These are phyloP conservation scores for Trichoderma reesei DNA, from an alignment of 495 filamentous ascomycete genomes.

Conservation along the genomic window DNA sequence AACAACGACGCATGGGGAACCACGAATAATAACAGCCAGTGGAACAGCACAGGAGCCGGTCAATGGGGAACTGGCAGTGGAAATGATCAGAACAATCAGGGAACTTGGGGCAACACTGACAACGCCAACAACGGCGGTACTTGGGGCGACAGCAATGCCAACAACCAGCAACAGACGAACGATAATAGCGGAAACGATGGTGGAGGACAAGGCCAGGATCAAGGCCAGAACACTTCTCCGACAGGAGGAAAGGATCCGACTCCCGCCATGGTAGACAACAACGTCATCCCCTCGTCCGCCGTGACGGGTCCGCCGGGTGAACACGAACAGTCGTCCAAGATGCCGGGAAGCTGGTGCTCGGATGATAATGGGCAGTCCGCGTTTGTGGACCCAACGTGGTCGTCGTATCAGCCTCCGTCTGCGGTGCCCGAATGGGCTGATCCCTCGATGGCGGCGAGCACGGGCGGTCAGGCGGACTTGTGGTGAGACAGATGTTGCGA, in stretches of 20 bases:
- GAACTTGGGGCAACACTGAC: not conserved
- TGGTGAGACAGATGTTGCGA: not conserved
- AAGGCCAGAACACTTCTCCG: not conserved
- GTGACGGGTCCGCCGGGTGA: not conserved
- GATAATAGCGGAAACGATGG: slow-evolving; percentile 10
- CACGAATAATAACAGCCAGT: not conserved
- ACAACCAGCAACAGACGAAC: not conserved
- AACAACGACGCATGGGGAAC: not conserved
- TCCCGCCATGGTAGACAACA: not conserved
- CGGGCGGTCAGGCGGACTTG: not conserved
- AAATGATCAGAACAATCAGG: not conserved
- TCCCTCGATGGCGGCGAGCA: not conserved
- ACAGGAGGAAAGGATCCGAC: not conserved
- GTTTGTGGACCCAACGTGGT: not conserved
- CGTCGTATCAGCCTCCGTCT: not conserved
- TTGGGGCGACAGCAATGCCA: not conserved
- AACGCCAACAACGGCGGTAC: not conserved
- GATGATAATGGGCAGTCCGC: not conserved
- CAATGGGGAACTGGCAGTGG: not conserved
- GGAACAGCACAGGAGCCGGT: not conserved
- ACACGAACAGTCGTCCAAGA: slow-evolving; percentile 4
- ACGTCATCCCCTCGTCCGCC: not conserved
- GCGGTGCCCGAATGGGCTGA: not conserved
- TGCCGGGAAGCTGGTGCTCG: slow-evolving; percentile 3
- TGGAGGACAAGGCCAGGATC: slow-evolving; percentile 11